Percentiles rank a stretch among this genome's conserved stretches.
Conservation (phyloP, 2,329 filamentous ascomycete genomes). For the Neodidymelliopsis sp. region DNA sequence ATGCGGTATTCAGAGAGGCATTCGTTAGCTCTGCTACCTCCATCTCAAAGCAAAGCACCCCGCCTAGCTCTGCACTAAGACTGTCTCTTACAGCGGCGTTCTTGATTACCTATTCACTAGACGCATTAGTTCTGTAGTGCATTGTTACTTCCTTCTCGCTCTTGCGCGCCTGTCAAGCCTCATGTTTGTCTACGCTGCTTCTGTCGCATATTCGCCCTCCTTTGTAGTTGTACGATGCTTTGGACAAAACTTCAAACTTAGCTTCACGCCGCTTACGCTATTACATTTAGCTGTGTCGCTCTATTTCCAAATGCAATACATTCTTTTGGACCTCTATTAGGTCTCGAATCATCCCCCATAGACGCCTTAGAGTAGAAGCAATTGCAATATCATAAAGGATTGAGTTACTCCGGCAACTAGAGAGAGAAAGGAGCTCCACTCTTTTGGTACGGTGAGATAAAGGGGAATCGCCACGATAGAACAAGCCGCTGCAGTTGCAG, state of each 20-base stretch:
- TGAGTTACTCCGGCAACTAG: background rate
- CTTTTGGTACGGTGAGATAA: background rate
- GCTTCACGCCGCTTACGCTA: too few relatives aligned
- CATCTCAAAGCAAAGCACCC: slow-evolving; percentile 4
- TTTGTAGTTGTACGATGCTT: slow-evolving; percentile 4
- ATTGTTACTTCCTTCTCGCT: slow-evolving; percentile 4
- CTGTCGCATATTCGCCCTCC: background rate
- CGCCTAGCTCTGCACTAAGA: slow-evolving; percentile 15
- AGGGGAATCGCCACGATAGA: background rate
- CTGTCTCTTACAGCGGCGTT: slow-evolving; percentile 7
- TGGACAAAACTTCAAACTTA: too few relatives aligned
- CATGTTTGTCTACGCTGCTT: slow-evolving; percentile 5
- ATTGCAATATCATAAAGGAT: background rate
- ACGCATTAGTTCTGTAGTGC: slow-evolving; percentile 15
- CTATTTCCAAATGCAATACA: too few relatives aligned
- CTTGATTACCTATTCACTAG: slow-evolving; percentile 10
- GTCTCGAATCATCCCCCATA: background rate
- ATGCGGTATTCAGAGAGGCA: background rate
- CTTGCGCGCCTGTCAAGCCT: background rate
- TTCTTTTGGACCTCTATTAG: too few relatives aligned
- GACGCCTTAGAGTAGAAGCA: background rate
- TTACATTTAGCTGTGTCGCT: too few relatives aligned
- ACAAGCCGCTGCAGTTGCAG: background rate
- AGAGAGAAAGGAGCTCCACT: background rate
- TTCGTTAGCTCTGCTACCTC: background rate